Evolutionary conservation across 257 asterid genomes (phyloP).

Genomic region (Nicotiana knightiana): DNA sequence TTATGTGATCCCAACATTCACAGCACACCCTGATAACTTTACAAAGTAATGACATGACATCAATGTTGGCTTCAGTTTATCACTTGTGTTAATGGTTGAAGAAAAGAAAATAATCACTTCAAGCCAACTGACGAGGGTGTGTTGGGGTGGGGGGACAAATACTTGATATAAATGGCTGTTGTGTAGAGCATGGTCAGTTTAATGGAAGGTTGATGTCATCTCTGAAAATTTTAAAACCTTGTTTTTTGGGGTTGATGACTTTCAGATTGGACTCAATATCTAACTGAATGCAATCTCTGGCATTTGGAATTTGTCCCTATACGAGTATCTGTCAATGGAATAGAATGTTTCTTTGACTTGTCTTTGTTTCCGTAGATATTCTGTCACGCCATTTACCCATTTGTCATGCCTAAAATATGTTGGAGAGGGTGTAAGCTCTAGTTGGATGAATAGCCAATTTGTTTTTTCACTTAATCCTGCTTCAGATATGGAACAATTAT

Average conservation of each 20-base stretch:
- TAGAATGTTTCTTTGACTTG: neutral
- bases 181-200: neutral
- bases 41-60: neutral
- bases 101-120: neutral
- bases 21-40: neutral
- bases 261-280: neutral
- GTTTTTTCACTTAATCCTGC: neutral
- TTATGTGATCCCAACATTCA: neutral
- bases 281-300: neutral
- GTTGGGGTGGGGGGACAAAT: neutral
- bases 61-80: neutral
- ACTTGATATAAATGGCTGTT: neutral
- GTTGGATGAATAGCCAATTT: neutral
- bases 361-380: neutral
- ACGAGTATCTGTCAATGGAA: neutral
- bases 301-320: neutral
- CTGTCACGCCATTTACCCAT: neutral
- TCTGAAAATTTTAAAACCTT: neutral
- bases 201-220: neutral
- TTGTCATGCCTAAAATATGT: neutral
- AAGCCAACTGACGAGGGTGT: neutral
- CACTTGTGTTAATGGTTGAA: neutral
- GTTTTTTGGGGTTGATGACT: neutral
- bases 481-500: conserved; percentile 4
- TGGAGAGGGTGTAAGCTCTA: neutral